Base-by-base conservation (phyloP, 345 rosid genomes). In the Theobroma cacao region DNA sequence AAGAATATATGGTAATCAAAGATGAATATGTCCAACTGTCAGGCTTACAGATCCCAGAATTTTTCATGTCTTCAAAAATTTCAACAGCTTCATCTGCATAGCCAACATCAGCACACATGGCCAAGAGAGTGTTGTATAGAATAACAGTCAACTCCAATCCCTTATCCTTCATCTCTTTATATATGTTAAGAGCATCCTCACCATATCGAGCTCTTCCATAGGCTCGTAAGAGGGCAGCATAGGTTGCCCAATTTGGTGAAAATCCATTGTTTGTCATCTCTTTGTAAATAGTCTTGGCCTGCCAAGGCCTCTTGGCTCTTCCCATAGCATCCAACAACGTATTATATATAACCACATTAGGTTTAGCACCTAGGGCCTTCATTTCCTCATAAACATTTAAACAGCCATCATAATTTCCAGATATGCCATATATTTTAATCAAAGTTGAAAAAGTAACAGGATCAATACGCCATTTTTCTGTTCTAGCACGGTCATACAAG, bases 21-120 rank as follows among this genome's bases (percentile, higher is more conserved):
- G 99, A 92, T 22, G 98, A 95, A 88, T 89, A 95, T 1, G 97
- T 89, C 98, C 98, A 93, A 84, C 96, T 92, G 79, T 93, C 99
- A 43, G 99, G 98, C 66, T 83, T 72, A 77, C 92, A 86, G 69
- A 80, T 84, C 66, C 76, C 87, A 40, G 88, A 86, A 59, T 74
- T 86, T 86, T 88, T 93, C 90, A 93, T 88, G 81, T 91, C 92
- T 82, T 88, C 86, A 72, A 90, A 92, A 72, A 91, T 88, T 78
- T 88, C 88, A 80, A 83, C 61, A 73, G 97, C 98, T 79, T 91
- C 93, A 82, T 89, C 90, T 6, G 78, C 82, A 48, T 71, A 85
- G 63, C 99, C 99, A 31, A 93, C 77, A 81, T 93, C 98, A 64
- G 97, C 99, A 84, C 97, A 93, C 94, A 92, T 87, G 69, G 99